Conservation (phyloP, 805 yeast genomes). For the Ogataea thermomethanolica region DNA sequence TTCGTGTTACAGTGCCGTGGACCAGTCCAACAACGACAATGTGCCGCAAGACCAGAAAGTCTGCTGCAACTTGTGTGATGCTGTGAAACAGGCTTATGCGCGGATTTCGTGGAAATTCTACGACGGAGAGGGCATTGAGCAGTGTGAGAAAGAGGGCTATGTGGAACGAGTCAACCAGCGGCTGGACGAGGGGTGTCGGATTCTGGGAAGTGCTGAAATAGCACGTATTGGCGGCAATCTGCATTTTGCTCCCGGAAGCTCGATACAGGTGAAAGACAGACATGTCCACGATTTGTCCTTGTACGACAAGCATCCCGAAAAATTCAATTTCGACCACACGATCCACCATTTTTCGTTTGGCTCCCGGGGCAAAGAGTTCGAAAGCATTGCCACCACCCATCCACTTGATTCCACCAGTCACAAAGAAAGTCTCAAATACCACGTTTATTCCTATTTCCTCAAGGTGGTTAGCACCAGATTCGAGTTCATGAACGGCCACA, state of each 20-base stretch:
- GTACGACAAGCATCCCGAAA: slow-evolving; percentile 50
- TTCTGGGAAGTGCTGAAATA: slow-evolving; percentile 73
- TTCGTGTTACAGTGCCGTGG: slow-evolving; percentile 81
- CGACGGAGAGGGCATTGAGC: slow-evolving; percentile 84
- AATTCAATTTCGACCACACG: slow-evolving; percentile 71
- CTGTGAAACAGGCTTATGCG: slow-evolving; percentile 78
- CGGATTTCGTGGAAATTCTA: slow-evolving; percentile 80
- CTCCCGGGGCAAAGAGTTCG: slow-evolving; percentile 37
- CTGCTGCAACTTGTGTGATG: slow-evolving; percentile 85
- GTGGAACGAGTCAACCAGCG: slow-evolving; percentile 57
- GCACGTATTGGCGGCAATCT: slow-evolving; percentile 86
- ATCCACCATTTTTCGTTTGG: slow-evolving; percentile 87
- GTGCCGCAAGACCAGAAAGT: slow-evolving; percentile 38
- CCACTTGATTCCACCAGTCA: slow-evolving; percentile 61
- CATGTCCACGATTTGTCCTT: slow-evolving; percentile 87
- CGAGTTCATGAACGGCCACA: slow-evolving; percentile 55
- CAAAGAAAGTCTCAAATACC: slow-evolving; percentile 47
- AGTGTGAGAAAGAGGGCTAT: slow-evolving; percentile 88
- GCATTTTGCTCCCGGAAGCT: slow-evolving; percentile 95
- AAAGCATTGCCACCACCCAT: slow-evolving; percentile 45
- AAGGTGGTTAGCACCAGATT: slow-evolving; percentile 89
- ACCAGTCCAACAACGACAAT: slow-evolving; percentile 49
- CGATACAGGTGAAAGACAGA: slow-evolving; percentile 51
- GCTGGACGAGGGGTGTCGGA: slow-evolving; percentile 81
- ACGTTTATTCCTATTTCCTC: slow-evolving; percentile 71